Percentiles rank a stretch among this genome's conserved stretches.
Evolutionary conservation across 352 stramenopile genomes (phyloP).

Genomic region (Pelagophyceae sp.): DNA sequence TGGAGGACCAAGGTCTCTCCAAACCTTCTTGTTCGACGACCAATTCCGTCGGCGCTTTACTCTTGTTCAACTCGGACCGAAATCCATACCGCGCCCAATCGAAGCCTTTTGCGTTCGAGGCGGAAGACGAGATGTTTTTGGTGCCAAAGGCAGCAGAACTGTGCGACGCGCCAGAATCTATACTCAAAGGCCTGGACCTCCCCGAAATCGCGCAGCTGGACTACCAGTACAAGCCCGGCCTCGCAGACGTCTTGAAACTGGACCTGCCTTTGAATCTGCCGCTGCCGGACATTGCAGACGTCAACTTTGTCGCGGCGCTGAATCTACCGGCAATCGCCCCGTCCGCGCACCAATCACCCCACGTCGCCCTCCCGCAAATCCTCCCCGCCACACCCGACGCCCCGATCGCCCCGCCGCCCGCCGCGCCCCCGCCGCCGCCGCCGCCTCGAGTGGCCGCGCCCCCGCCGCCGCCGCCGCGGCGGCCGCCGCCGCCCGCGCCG

Average conservation of each 20-base stretch:
- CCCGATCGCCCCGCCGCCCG: neutral
- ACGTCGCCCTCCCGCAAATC: neutral
- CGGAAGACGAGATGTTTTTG: neutral
- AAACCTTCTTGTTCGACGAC: neutral
- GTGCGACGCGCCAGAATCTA: neutral
- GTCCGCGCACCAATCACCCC: neutral
- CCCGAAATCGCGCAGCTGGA: slow-evolving; percentile 6
- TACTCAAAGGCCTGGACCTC: neutral
- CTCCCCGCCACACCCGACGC: neutral
- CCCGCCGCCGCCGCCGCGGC: neutral
- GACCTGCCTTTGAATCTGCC: slow-evolving; percentile 2
- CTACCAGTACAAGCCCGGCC: slow-evolving; percentile 15
- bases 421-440: neutral
- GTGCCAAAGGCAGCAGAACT: neutral
- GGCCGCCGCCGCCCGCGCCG: neutral
- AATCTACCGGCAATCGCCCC: slow-evolving; percentile 1
- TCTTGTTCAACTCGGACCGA: neutral
- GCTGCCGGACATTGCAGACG: slow-evolving; percentile 3
- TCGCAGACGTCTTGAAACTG: neutral
- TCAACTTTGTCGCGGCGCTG: neutral
- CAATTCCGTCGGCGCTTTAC: neutral
- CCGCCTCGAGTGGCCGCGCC: neutral
- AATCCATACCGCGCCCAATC: neutral
- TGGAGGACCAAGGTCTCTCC: neutral
- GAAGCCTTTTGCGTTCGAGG: neutral